Percentiles rank a stretch among this genome's conserved stretches.
Conservation (phyloP, 306 rosid species). For the Pyrus betulifolia region DNA sequence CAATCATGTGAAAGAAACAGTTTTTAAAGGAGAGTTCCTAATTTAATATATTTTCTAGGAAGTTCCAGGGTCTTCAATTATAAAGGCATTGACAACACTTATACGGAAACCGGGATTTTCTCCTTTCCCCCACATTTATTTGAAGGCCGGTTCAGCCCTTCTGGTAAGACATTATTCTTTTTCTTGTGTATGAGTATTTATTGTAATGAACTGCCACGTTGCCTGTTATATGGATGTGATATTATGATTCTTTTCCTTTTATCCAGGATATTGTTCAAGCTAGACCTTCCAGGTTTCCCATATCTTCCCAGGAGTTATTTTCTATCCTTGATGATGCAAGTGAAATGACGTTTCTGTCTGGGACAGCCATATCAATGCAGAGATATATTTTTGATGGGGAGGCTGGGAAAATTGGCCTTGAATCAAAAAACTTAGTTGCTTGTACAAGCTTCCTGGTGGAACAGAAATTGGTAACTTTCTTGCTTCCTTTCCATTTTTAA, state of each 20-base stretch:
- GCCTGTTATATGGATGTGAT: constrained; percentile 6
- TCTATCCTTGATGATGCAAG: constrained; percentile 73
- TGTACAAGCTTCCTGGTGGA: constrained; percentile 79
- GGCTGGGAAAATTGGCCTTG: constrained; percentile 68
- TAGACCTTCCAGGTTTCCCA: constrained; percentile 46
- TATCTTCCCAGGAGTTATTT: constrained; percentile 61
- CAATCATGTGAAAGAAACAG: neutral
- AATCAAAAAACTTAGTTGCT: constrained; percentile 68
- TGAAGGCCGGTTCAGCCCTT: constrained; percentile 82
- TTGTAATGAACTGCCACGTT: neutral
- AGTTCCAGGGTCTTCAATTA: constrained; percentile 57
- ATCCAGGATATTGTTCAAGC: constrained; percentile 72
- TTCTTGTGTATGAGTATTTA: constrained; percentile 11
- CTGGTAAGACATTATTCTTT: constrained; percentile 43
- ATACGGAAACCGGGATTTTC: constrained; percentile 47
- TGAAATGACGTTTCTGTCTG: constrained; percentile 69
- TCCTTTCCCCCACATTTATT: constrained; percentile 51
- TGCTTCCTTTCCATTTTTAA: neutral
- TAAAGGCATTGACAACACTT: constrained; percentile 45
- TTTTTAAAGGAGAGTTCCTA: constrained; percentile 7
- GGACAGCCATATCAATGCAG: constrained; percentile 60
- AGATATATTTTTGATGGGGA: constrained; percentile 65
- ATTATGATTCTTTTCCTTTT: constrained; percentile 6
- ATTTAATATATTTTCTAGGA: constrained; percentile 45
- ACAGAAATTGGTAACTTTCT: constrained; percentile 56